Evolutionary conservation across 2,329 filamentous ascomycete species (phyloP), one percentile per base, ranked within the genome.

Genomic region (Aureobasidium uvarum): DNA sequence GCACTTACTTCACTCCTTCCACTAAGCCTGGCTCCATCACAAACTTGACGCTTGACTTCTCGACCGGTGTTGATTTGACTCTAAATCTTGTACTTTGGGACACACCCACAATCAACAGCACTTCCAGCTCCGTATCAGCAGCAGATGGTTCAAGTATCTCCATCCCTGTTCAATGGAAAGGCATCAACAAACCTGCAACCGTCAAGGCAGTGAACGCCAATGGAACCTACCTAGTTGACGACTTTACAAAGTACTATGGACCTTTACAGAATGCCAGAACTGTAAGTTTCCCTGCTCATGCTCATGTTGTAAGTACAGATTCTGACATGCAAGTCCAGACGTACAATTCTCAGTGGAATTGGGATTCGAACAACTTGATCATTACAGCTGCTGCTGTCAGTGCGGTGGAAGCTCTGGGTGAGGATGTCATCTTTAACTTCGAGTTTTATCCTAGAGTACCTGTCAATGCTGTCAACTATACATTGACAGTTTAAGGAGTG

Each of bases 61-160:
- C 81, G 0, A 76, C 78, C 0, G 84, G 84, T 3, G 78, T 82
- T 0, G 71, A 78, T 13, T 77, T 81, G 0, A 72, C 73, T 0
- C 71, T 86, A 13, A 77, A 83, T 63, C 70, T 86, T 3, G 76
- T 86, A 1, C 81, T 84, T 67, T 87, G 84, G 81, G 76, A 80
- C 55, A 75, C 77, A 0, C 84, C 84, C 1, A 72, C 68, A 0
- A 67, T 83, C 0, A 50, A n/a, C 20, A 50, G 23, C 7, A 74
- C 71, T 10, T 71, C 70, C 0, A 73, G 74, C 2, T 71, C 72
- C 3, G 72, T 75, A 2, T 74, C 77, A 0, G 71, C 75, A 1
- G 72, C 76, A 0, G 74, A 75, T 1, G 74, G 74, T 6, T 68
- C 77, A 1, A 78, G 80, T 62, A 71, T 86, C 1, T 69, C 71